Evolutionary conservation across 352 stramenopile species (phyloP).

Genomic region (Phytopythium kandeliae): DNA sequence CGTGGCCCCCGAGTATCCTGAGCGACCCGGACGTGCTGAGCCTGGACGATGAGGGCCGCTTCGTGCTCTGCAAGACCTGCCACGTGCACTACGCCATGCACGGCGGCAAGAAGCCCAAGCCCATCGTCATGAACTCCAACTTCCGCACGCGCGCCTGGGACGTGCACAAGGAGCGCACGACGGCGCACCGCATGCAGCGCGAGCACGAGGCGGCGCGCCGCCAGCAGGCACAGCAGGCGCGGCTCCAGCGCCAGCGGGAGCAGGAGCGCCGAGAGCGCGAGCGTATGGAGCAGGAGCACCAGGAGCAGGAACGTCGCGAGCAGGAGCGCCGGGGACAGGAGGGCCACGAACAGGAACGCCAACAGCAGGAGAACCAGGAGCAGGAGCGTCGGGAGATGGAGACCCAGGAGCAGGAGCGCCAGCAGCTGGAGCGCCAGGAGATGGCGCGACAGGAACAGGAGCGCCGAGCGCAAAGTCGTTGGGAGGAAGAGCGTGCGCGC

Average conservation of each 20-base stretch:
- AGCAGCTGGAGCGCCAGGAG: too few species aligned
- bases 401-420: too few species aligned
- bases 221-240: conserved; percentile 16
- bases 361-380: too few species aligned
- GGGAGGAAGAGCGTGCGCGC: too few species aligned
- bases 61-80: conserved; percentile 79
- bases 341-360: too few species aligned
- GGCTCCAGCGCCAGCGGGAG: background rate
- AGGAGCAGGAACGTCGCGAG: too few species aligned
- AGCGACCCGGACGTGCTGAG: conserved; percentile 67
- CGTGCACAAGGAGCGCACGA: conserved; percentile 78
- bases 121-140: conserved; percentile 80
- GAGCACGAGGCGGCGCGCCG: conserved; percentile 33
- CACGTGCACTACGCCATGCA: conserved; percentile 79
- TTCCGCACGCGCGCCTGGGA: conserved; percentile 77
- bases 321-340: too few species aligned
- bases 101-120: conserved; percentile 75
- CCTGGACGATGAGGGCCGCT: conserved; percentile 70
- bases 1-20: conserved; percentile 67
- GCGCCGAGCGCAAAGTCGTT: too few species aligned
- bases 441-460: too few species aligned
- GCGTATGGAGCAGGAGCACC: too few species aligned
- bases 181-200: conserved; percentile 69
- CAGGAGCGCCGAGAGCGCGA: too few species aligned
- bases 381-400: too few species aligned